phyloP scores from a whole-genome alignment of 2,329 filamentous ascomycete genomes.

The Nannizziopsis arthrosporioides region DNA sequence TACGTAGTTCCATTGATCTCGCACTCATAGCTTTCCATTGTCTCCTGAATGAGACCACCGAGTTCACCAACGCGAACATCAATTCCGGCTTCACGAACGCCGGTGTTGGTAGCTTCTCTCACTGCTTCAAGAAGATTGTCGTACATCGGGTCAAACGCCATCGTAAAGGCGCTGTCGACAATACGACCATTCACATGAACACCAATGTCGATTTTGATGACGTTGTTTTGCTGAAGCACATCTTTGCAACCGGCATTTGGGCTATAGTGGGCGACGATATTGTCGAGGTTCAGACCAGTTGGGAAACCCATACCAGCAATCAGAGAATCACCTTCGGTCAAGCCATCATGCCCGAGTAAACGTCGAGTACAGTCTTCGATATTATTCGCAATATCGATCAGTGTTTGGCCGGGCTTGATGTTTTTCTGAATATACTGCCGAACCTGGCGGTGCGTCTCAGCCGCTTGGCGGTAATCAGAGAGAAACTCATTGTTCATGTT shows the following conservation, averaged over 20 bases:
- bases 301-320: conserved; percentile 46
- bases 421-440: conserved; percentile 67
- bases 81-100: conserved; percentile 40
- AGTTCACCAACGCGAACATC: conserved; percentile 46
- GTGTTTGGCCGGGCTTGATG: conserved; percentile 65
- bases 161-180: conserved; percentile 69
- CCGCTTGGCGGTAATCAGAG: conserved; percentile 66
- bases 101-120: conserved; percentile 59
- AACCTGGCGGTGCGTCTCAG: conserved; percentile 80
- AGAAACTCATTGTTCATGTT: conserved; percentile 68
- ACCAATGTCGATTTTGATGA: conserved; percentile 74
- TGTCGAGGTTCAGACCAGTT: conserved; percentile 44
- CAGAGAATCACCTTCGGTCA: conserved; percentile 40
- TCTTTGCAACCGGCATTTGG: conserved; percentile 53
- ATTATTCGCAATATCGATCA: conserved; percentile 73
- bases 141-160: conserved; percentile 63
- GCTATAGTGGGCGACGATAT: conserved; percentile 45
- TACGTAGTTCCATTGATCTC: conserved; percentile 42
- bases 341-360: conserved; percentile 61
- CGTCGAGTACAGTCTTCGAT: conserved; percentile 72
- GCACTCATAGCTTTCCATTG: conserved; percentile 52
- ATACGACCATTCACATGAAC: conserved; percentile 71
- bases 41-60: conserved; percentile 48
- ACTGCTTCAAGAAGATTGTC: conserved; percentile 64
- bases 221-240: conserved; percentile 58